phyloP scores from a whole-genome alignment of 257 asterid genomes.

The Craterostigma plantagineum region DNA sequence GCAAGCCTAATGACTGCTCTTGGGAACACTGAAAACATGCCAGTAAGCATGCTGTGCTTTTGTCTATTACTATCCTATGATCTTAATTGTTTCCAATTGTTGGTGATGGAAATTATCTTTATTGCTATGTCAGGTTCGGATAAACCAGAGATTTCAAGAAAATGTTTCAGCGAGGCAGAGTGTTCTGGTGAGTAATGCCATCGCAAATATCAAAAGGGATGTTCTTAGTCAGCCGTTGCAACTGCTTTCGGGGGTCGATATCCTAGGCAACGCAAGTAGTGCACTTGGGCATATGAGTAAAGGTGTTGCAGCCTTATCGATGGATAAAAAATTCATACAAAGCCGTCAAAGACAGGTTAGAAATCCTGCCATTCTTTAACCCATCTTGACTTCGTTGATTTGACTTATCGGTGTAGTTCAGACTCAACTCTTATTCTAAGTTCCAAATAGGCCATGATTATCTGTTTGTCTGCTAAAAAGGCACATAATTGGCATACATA shows the following conservation, averaged over 20 bases:
- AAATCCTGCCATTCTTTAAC: constrained; percentile 4
- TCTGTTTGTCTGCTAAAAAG: too few relatives aligned
- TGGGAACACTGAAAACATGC: constrained; percentile 97
- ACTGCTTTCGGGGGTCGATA: constrained; percentile 96
- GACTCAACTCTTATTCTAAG: background rate
- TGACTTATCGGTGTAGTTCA: constrained; percentile 7
- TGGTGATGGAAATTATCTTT: too few relatives aligned
- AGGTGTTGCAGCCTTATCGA: constrained; percentile 98
- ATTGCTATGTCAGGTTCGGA: constrained; percentile 47
- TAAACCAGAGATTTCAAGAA: constrained; percentile 82
- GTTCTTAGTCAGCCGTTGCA: constrained; percentile 93
- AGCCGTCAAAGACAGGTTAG: constrained; percentile 92
- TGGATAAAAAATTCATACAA: constrained; percentile 97
- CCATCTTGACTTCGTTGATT: background rate
- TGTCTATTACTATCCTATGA: too few relatives aligned
- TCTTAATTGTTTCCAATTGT: too few relatives aligned
- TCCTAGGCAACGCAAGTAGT: constrained; percentile 97
- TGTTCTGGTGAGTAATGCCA: constrained; percentile 60
- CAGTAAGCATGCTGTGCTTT: constrained; percentile 38
- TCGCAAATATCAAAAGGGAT: constrained; percentile 81
- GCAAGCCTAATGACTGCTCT: constrained; percentile 99
- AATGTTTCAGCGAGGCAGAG: constrained; percentile 70
- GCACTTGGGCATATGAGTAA: constrained; percentile 99
- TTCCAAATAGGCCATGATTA: too few relatives aligned
- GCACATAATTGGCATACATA: too few relatives aligned